Conservation (phyloP, 768 basidiomycete genomes). For the Leccinum ochraceum region DNA sequence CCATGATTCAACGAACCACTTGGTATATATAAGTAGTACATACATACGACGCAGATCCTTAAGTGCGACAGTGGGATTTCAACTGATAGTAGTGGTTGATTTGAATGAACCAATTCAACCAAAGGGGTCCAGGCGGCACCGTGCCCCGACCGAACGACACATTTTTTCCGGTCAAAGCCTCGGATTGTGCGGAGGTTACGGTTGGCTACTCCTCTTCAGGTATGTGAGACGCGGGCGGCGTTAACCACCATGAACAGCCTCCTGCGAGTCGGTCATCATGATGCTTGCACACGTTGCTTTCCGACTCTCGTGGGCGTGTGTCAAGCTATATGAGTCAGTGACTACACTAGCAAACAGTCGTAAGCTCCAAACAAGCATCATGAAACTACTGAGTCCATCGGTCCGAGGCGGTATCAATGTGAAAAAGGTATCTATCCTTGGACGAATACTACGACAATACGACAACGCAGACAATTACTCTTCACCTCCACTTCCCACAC, state of each 20-base stretch:
- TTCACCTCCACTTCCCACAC: too few relatives aligned
- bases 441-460: too few relatives aligned
- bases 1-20: not conserved
- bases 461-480: too few relatives aligned
- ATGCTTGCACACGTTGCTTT: not conserved
- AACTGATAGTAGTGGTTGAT: not conserved
- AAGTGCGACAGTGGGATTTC: not conserved
- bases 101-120: not conserved
- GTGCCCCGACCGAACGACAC: not conserved
- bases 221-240: too few relatives aligned
- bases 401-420: too few relatives aligned
- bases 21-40: not conserved
- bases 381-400: not conserved
- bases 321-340: not conserved
- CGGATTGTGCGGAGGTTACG: not conserved
- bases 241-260: too few relatives aligned
- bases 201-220: not conserved
- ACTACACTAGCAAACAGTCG: not conserved
- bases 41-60: not conserved
- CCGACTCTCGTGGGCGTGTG: not conserved
- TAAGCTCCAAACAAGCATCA: not conserved
- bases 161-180: not conserved
- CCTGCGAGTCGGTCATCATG: too few relatives aligned
- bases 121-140: not conserved
- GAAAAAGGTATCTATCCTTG: too few relatives aligned